These are phyloP conservation scores for Lathyrus sativus DNA, from an alignment of 306 rosid genomes.

Conservation along the genomic window DNA sequence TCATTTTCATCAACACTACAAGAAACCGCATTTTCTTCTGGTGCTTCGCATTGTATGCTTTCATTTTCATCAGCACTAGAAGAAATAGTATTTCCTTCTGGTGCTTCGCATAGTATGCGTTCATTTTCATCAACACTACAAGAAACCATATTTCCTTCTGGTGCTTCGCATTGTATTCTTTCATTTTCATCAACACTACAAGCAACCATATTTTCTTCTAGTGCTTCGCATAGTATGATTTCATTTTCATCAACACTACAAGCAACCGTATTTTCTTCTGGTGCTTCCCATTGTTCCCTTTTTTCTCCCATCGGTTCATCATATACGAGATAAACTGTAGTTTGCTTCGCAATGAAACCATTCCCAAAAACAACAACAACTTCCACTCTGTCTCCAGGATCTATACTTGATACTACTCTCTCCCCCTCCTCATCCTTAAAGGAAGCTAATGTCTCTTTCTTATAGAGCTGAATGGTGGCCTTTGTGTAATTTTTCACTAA, in stretches of 20 bases:
- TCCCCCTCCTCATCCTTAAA: slow-evolving; percentile 20
- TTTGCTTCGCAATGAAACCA: too few species aligned
- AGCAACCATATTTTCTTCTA: too few species aligned
- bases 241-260: neutral
- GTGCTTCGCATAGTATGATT: too few species aligned
- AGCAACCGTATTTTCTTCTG: too few species aligned
- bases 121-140: neutral
- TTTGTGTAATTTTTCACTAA: neutral
- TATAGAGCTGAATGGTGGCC: slow-evolving; percentile 13
- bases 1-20: neutral
- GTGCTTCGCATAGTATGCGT: neutral
- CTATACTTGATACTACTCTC: neutral
- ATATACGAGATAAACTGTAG: too few species aligned
- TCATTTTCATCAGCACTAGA: neutral
- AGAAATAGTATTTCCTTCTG: neutral
- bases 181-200: too few species aligned
- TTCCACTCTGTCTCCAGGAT: neutral
- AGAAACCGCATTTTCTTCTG: neutral
- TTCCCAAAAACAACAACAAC: neutral
- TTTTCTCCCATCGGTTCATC: too few species aligned
- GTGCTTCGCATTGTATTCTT: too few species aligned
- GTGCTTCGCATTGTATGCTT: neutral
- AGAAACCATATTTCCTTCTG: neutral
- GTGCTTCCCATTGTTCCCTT: neutral
- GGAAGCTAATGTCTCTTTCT: slow-evolving; percentile 6